A percentile compares a stretch with the other conserved stretches of the same genome.
phyloP scores from a whole-genome alignment of 2,329 filamentous ascomycete genomes.

The Talaromyces sp. region DNA sequence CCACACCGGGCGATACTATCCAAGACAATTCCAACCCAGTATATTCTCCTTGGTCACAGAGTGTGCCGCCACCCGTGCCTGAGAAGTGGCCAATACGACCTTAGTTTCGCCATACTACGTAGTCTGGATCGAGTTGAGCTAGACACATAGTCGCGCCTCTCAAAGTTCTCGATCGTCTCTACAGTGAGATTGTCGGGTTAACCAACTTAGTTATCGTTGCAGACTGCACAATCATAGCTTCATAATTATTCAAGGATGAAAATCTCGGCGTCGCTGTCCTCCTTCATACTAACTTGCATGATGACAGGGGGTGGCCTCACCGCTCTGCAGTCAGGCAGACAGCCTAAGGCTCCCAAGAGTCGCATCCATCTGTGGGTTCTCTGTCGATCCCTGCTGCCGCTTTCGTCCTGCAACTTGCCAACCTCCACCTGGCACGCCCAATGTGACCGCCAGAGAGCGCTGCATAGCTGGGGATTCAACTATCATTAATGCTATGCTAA shows the following conservation, averaged over 20 bases:
- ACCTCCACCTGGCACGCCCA: background rate
- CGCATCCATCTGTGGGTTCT: slow-evolving; percentile 3
- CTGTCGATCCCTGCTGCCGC: slow-evolving; percentile 8
- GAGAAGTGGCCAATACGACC: slow-evolving; percentile 11
- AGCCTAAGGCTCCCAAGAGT: background rate
- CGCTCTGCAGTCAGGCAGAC: slow-evolving; percentile 1
- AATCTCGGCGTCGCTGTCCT: background rate
- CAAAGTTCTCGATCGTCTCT: background rate
- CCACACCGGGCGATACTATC: background rate
- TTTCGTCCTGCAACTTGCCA: slow-evolving; percentile 6
- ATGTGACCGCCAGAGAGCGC: background rate
- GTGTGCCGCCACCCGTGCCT: slow-evolving; percentile 5
- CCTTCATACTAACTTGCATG: background rate
- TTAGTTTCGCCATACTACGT: slow-evolving; percentile 1
- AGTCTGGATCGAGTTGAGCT: slow-evolving; percentile 1
- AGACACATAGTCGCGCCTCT: background rate
- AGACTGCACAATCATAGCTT: background rate
- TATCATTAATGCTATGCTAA: too few relatives aligned
- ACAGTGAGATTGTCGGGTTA: background rate
- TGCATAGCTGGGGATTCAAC: background rate
- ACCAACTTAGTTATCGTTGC: background rate
- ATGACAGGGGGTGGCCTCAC: slow-evolving; percentile 1
- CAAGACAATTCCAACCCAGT: background rate
- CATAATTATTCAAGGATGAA: background rate
- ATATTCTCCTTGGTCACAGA: background rate